A percentile compares a stretch with the other conserved stretches of the same genome.
Evolutionary conservation across 805 yeast genomes (phyloP).

Genomic region (Candida quercuum): DNA sequence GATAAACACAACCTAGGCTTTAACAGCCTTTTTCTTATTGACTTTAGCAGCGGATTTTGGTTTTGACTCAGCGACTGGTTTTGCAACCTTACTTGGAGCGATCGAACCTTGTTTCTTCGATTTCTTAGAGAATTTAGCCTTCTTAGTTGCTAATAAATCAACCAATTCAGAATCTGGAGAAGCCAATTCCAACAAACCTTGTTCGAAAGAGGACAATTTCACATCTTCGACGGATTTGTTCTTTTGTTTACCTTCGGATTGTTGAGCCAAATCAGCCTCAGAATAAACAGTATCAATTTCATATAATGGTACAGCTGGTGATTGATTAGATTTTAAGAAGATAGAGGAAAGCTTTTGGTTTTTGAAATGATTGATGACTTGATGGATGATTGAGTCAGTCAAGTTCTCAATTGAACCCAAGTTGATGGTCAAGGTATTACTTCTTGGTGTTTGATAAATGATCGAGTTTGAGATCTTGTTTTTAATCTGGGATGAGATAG

Average conservation of each 20-base stretch:
- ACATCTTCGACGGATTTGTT: conserved; percentile 24
- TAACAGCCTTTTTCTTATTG: not conserved
- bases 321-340: conserved; percentile 57
- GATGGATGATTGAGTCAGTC: conserved; percentile 42
- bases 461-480: conserved; percentile 50
- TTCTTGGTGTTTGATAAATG: conserved; percentile 64
- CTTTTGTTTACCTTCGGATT: conserved; percentile 7
- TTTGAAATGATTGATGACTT: conserved; percentile 44
- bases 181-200: conserved; percentile 78
- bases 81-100: no score
- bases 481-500: conserved; percentile 53
- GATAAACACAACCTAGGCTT: not conserved
- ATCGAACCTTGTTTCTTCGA: no score
- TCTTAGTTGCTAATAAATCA: conserved; percentile 54
- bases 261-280: conserved; percentile 28
- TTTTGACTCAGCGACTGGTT: not conserved
- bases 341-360: conserved; percentile 47
- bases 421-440: conserved; percentile 58
- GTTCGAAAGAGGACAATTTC: conserved; percentile 57
- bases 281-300: conserved; percentile 47
- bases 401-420: conserved; percentile 52
- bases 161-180: conserved; percentile 59
- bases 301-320: conserved; percentile 85
- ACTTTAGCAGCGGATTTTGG: not conserved
- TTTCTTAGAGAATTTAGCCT: conserved; percentile 24